These are phyloP conservation scores for Tuber borchii DNA, from an alignment of 495 filamentous ascomycete species.

Conservation along the genomic window DNA sequence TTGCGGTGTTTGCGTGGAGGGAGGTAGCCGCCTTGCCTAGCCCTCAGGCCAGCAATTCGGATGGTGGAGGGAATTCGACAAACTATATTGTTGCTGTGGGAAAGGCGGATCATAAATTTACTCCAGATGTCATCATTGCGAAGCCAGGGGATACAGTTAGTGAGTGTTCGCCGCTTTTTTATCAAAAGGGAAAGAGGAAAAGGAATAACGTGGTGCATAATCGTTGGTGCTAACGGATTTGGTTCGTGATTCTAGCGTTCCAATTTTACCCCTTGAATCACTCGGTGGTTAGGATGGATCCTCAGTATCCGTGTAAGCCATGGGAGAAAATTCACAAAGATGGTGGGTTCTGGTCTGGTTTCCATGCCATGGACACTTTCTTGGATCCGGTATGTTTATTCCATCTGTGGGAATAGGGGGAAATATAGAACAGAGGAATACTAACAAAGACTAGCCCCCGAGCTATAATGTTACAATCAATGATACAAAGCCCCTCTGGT, in stretches of 20 bases:
- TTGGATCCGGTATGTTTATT: constrained; percentile 22
- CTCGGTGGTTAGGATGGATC: constrained; percentile 48
- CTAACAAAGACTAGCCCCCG: constrained; percentile 40
- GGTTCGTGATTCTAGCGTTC: constrained; percentile 40
- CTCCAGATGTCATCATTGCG: constrained; percentile 11
- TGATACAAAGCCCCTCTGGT: constrained; percentile 48
- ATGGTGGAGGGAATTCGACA: neutral
- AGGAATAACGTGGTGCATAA: neutral
- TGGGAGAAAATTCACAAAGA: constrained; percentile 43
- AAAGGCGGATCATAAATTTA: constrained; percentile 18
- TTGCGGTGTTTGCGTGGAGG: constrained; percentile 7
- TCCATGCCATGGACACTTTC: constrained; percentile 36
- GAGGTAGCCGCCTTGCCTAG: neutral
- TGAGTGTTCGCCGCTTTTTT: constrained; percentile 12
- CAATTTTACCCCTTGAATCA: constrained; percentile 51
- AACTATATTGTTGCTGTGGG: constrained; percentile 16
- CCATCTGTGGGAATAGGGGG: neutral
- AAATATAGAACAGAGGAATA: neutral
- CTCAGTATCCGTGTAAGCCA: constrained; percentile 47
- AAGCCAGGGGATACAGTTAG: constrained; percentile 16
- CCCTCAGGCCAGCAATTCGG: neutral
- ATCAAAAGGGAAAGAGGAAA: neutral
- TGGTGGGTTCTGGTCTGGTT: constrained; percentile 45
- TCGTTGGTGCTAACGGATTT: neutral
- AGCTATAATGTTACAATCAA: constrained; percentile 47